Conservation (phyloP, 768 basidiomycete species). For the Crepidotus variabilis region DNA sequence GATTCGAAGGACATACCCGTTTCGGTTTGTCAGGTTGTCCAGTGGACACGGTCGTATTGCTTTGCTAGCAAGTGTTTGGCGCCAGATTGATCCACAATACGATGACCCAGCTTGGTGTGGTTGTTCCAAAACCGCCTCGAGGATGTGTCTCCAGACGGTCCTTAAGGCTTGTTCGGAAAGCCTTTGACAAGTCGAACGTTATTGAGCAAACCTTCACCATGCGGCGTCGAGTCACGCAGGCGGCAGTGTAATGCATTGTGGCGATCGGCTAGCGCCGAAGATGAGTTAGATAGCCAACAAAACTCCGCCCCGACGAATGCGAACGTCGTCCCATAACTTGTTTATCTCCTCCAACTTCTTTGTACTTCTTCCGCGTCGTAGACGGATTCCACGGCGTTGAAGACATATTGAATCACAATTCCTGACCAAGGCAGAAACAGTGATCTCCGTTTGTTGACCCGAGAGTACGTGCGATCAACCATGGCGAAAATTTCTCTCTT, state of each 20-base stretch:
- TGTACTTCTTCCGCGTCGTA: slow-evolving; percentile 11
- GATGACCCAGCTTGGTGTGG: no score
- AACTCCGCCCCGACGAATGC: neutral
- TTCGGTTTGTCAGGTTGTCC: neutral
- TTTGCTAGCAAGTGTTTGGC: no score
- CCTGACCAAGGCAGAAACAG: slow-evolving; percentile 73
- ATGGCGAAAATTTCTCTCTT: slow-evolving; percentile 11
- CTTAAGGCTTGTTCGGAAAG: no score
- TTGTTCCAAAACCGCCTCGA: neutral
- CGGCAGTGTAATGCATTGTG: neutral
- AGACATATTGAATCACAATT: slow-evolving; percentile 44
- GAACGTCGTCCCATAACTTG: neutral
- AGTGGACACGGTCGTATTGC: no score
- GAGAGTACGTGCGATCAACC: slow-evolving; percentile 47
- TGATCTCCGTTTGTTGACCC: slow-evolving; percentile 81
- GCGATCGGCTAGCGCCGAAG: neutral
- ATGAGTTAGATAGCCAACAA: slow-evolving; percentile 1
- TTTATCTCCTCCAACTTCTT: slow-evolving; percentile 1
- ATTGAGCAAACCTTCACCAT: no score
- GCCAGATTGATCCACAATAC: no score
- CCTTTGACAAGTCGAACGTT: no score
- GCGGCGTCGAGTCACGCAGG: neutral
- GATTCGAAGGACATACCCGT: neutral
- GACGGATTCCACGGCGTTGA: slow-evolving; percentile 11
- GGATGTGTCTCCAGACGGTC: no score